Percentiles rank a stretch among this genome's conserved stretches.
phyloP scores from a whole-genome alignment of 495 filamentous ascomycete species.

The Margaritispora aquatica region DNA sequence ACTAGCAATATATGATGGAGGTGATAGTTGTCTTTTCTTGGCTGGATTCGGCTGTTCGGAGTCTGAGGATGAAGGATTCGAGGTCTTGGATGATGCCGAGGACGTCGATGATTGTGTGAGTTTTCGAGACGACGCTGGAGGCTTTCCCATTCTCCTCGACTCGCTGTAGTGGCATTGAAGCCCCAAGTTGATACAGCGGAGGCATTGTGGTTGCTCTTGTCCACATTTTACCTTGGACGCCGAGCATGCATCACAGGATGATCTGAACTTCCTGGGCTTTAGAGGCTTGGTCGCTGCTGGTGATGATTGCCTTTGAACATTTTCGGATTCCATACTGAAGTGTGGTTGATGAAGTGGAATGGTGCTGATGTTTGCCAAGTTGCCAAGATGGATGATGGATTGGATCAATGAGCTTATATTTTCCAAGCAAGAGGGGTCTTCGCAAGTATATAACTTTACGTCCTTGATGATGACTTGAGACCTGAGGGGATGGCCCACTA shows the following conservation, averaged over 20 bases:
- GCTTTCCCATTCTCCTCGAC: slow-evolving; percentile 26
- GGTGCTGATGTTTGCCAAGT: not conserved
- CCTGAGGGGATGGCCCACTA: not conserved
- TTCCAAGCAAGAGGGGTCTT: not conserved
- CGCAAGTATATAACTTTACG: not conserved
- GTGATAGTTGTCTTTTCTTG: slow-evolving; percentile 8
- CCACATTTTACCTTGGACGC: slow-evolving; percentile 34
- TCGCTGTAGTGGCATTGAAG: slow-evolving; percentile 36
- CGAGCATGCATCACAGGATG: slow-evolving; percentile 34
- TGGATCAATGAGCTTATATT: not conserved
- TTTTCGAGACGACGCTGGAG: slow-evolving; percentile 8
- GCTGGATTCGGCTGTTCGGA: not conserved
- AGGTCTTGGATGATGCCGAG: not conserved
- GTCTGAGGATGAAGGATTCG: not conserved
- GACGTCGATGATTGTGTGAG: slow-evolving; percentile 1
- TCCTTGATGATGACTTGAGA: not conserved
- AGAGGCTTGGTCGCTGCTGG: not conserved
- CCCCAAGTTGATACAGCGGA: slow-evolving; percentile 30
- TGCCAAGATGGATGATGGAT: not conserved
- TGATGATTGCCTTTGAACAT: not conserved
- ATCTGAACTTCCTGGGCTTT: slow-evolving; percentile 26
- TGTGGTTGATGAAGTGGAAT: not conserved
- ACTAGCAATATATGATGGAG: not conserved
- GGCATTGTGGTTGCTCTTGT: slow-evolving; percentile 30
- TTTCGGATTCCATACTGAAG: slow-evolving; percentile 4